Evolutionary conservation across 768 basidiomycete species (phyloP), one percentile per base, ranked within the genome.

Genomic region (Auriscalpium microsporum): DNA sequence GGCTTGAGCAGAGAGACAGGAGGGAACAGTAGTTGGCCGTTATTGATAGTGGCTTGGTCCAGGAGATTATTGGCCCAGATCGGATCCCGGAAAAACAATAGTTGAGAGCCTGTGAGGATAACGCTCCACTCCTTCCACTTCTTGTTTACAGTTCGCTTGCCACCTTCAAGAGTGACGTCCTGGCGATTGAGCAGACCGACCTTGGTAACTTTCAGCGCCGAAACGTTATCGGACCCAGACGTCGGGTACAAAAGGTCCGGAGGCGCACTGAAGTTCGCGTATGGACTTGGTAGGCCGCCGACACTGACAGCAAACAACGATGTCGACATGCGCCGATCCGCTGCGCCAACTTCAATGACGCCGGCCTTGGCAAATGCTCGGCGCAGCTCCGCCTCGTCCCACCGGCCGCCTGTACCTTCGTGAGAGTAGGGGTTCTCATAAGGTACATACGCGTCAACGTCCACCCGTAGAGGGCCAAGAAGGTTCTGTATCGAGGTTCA

Each of bases 51-150:
- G 52, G 72, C 69, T 68, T 79, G 74, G 46, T 74, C 68, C 53
- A 75, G 70, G 35, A 86, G 62, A 19, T 72, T 66, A 42, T 69
- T 63, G 3, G 78, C 78, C 81, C 78, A 84, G 13, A 78, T 64
- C 3, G 78, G 67, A 68, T 92, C 89, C 33, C 87, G 86, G 72
- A 93, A 94, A 67, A 98, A 87, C 46, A 97, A 77, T 4, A 99
- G 75, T 63, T 97, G 95, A 5, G 92, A 94, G 23, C 83, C 86
- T 4, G 93, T 94, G 54, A 99, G 75, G 50, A 94, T 76, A 9
- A 93, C 88, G 58, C 82, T 85, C 78, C 86, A 94, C 10, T 81
- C 71, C 63, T 79, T 85, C 96, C 96, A 98, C 72, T 94, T 98
- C 49, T 91, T 78, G 63, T 79, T 86, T 47, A 73, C 71, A 1